Evolutionary conservation across 305 asterid species (phyloP).

Genomic region (Andrographis paniculata): DNA sequence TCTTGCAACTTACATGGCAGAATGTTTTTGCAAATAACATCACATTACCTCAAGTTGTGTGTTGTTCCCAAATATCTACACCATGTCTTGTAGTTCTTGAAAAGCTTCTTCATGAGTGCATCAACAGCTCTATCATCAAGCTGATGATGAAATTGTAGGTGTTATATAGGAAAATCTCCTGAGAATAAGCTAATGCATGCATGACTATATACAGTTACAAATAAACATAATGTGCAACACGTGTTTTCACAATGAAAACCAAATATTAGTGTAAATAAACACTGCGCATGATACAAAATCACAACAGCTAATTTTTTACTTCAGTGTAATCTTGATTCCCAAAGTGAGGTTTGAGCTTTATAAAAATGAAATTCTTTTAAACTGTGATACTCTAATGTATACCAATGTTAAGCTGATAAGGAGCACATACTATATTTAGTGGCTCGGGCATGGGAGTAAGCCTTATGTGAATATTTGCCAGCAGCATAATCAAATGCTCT

Average conservation of each 20-base stretch:
- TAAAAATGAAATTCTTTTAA: too few species aligned
- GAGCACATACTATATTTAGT: slow-evolving; percentile 48
- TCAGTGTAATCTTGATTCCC: too few species aligned
- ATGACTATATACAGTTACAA: neutral
- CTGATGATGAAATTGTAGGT: slow-evolving; percentile 28
- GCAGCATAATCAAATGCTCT: slow-evolving; percentile 83
- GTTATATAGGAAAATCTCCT: neutral
- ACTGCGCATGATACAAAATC: too few species aligned
- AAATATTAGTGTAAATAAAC: too few species aligned
- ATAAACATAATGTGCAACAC: neutral
- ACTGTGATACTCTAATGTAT: slow-evolving; percentile 4
- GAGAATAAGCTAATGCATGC: neutral
- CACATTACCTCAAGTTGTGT: slow-evolving; percentile 85
- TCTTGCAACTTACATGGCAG: slow-evolving; percentile 8
- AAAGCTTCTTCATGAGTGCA: slow-evolving; percentile 82
- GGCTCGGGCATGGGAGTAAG: slow-evolving; percentile 90
- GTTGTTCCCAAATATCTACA: slow-evolving; percentile 91
- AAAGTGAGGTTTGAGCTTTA: too few species aligned
- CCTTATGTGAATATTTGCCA: slow-evolving; percentile 86
- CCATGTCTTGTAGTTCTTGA: slow-evolving; percentile 99
- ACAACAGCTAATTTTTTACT: too few species aligned
- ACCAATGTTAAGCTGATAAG: slow-evolving; percentile 18
- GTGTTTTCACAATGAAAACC: neutral
- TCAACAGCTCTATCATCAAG: slow-evolving; percentile 97
- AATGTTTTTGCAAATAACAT: slow-evolving; percentile 6